Base-by-base conservation (phyloP, 2,329 filamentous ascomycete species). In the Nigrospora sphaerica region DNA sequence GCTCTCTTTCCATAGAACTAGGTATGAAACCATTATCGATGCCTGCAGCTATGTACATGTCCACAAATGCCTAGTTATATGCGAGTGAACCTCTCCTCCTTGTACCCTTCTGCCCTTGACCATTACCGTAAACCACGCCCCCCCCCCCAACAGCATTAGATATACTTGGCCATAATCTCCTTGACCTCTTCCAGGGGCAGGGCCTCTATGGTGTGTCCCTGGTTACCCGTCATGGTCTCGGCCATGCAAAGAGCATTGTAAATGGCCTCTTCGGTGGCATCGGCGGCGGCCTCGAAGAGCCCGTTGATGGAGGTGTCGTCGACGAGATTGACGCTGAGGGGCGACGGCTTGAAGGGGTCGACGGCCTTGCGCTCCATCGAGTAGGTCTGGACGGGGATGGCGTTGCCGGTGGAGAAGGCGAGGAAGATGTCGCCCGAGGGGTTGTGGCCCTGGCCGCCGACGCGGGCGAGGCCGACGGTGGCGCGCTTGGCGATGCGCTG, bases 351-450 rank as follows among this genome's bases (percentile, higher is more conserved):
- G 49, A 63, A 69, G 1, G 65, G 64, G 34, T 80, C 68, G 5
- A 71, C 62, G 0, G 66, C 65, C 5, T 54, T 62, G 19, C 51
- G 45, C 18, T 50, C 53, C 52, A 50, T 57, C 3, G 50, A 57
- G n/a, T 64, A 54, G 5, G 62, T 65, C 53, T 74, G 71, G 34
- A 74, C 67, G 2, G 66, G 63, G 1, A 80, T 63, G 38, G 69
- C 65, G 48, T 75, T 79, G 6, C 69, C 81, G 0, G 81, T 86
- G 9, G 80, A 85, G 49, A 86, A 78, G 4, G 82, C 81, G 3
- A 86, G 66, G 57, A 85, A 84, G 48, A 86, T 78, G 49, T 86
- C 82, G 0, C 82, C 83, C 0, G 79, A 84, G 12, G 71, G 71
- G 51, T 84, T 85, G 38, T 72, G 69, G 0, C 80, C 81, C 49